Base-by-base conservation (phyloP, 257 asterid species). In the Mentha longifolia region DNA sequence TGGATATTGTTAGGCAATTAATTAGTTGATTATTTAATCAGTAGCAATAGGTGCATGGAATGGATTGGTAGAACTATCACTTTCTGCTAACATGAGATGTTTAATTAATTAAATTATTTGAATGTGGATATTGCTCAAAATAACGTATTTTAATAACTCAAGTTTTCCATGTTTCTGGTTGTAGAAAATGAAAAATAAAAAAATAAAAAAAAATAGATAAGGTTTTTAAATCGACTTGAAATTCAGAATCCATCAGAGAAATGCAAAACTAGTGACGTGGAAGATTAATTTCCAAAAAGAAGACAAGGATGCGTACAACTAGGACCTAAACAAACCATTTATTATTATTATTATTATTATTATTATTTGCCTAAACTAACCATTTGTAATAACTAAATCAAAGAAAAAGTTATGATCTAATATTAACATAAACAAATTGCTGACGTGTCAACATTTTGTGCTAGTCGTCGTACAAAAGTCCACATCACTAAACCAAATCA, bases 51-150 rank as follows among this genome's bases (percentile, higher is more conserved):
- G 46, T 64, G 41, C 28, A 9, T 31, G 51, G n/a, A 35, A 47
- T 19, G 39, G 7, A 61, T 7, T 30, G 61, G 49, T 39, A 19
- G 37, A n/a, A 4, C 72, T 31, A 19, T 73, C 37, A 63, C 41
- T 61, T 60, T 65, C 14, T 39, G 20, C 51, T 67, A 59, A 59
- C 35, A 35, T 39, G 43, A 67, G 35, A 71, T 70, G 64, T 64
- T 7, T 16, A 51, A 7, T 35, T 35, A 33, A 47, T 74, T 30
- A 7, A 77, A 66, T 49, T 73, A 56, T 67, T 46, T n/a, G 15
- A 17, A 37, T 47, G 14, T 19, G 43, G 7, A 51, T 0, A 51
- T 22, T 56, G 30, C 51, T 41, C 3, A 62, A 47, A 62, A 17
- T n/a, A 10, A 55, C 37, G 61, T 55, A 22, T 57, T 57, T 13